Evolutionary conservation across 192 early-diverging fungal genomes (phyloP).

Genomic region (Coemansia erecta): DNA sequence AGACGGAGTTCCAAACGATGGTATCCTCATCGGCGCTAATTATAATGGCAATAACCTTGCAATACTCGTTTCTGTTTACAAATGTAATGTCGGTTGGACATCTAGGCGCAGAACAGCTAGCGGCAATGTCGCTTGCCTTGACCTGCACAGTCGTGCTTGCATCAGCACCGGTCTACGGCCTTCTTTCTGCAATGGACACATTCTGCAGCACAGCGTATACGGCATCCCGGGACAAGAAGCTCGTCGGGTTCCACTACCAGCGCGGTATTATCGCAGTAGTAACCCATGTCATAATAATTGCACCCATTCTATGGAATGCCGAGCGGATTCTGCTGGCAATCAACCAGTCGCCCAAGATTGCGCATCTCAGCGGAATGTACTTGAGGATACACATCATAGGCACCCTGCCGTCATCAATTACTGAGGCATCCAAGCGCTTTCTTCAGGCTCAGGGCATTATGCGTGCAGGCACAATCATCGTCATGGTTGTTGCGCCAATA

Average conservation of each 20-base stretch:
- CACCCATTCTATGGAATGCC: slow-evolving; percentile 64
- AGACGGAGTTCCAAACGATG: neutral
- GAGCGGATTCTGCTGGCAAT: slow-evolving; percentile 62
- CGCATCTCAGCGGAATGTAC: slow-evolving; percentile 57
- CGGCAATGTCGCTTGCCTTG: slow-evolving; percentile 57
- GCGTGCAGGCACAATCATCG: slow-evolving; percentile 69
- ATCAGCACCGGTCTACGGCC: slow-evolving; percentile 55
- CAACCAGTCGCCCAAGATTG: slow-evolving; percentile 69
- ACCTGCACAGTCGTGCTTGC: slow-evolving; percentile 52
- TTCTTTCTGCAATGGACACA: slow-evolving; percentile 47
- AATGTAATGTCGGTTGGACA: slow-evolving; percentile 59
- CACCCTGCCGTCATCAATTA: slow-evolving; percentile 65
- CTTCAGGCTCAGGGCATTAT: slow-evolving; percentile 78
- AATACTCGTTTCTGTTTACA: slow-evolving; percentile 56
- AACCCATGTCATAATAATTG: slow-evolving; percentile 53
- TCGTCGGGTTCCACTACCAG: no score
- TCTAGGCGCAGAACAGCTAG: slow-evolving; percentile 51
- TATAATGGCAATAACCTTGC: slow-evolving; percentile 55
- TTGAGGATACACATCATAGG: slow-evolving; percentile 61
- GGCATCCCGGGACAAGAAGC: slow-evolving; percentile 57
- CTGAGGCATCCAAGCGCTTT: slow-evolving; percentile 74
- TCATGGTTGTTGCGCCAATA: slow-evolving; percentile 64
- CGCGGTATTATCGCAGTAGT: slow-evolving; percentile 64
- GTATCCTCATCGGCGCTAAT: slow-evolving; percentile 28
- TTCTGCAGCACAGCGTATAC: no score